Percentiles rank a stretch among this genome's conserved stretches.
These are phyloP conservation scores for Geotrichum macrosporum DNA, from an alignment of 1,139 yeast species.

Conservation along the genomic window DNA sequence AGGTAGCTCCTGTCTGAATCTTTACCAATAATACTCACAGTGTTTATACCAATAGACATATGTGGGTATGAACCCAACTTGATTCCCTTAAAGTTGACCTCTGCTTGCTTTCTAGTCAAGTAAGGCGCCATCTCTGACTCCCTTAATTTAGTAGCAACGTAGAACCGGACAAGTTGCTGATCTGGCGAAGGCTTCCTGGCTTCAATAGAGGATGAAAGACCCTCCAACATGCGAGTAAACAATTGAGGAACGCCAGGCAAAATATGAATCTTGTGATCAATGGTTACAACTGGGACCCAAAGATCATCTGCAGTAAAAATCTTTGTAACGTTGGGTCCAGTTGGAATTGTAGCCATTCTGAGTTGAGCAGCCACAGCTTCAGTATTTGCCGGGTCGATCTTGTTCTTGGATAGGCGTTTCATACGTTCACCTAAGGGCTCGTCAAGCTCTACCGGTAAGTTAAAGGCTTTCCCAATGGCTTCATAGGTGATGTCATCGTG, in stretches of 20 bases:
- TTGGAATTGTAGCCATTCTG: slow-evolving; percentile 76
- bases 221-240: slow-evolving; percentile 52
- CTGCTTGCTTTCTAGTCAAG: slow-evolving; percentile 50
- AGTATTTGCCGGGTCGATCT: slow-evolving; percentile 35
- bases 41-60: slow-evolving; percentile 55
- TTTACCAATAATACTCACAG: slow-evolving; percentile 69
- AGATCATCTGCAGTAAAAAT: slow-evolving; percentile 52
- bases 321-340: slow-evolving; percentile 47
- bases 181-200: slow-evolving; percentile 35
- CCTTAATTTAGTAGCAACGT: slow-evolving; percentile 54
- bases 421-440: slow-evolving; percentile 56
- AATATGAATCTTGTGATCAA: slow-evolving; percentile 59
- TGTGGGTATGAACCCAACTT: slow-evolving; percentile 87
- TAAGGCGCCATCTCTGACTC: slow-evolving; percentile 71
- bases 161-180: slow-evolving; percentile 46
- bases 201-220: slow-evolving; percentile 37
- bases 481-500: slow-evolving; percentile 86
- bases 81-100: slow-evolving; percentile 45
- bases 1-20: slow-evolving; percentile 40
- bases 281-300: slow-evolving; percentile 81
- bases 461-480: slow-evolving; percentile 59
- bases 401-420: slow-evolving; percentile 47
- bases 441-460: slow-evolving; percentile 50
- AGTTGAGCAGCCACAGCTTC: slow-evolving; percentile 57
- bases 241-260: slow-evolving; percentile 81